Percentiles rank a stretch among this genome's conserved stretches.
Conservation (phyloP, 1,284 basidiomycete species). For the Cryptococcus hybrid region DNA sequence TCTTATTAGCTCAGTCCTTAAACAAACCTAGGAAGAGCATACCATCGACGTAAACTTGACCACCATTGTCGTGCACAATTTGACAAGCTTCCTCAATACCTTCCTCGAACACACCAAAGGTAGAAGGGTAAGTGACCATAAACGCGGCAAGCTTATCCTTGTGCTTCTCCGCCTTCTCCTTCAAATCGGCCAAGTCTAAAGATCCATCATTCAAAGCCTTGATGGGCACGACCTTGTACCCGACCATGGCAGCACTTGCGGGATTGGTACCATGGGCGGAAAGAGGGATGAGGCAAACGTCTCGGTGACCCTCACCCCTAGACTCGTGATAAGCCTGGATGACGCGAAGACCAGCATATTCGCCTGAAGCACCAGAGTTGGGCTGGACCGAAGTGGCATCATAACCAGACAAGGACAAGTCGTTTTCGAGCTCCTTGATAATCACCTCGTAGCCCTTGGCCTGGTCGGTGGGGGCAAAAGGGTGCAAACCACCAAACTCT, state of each 20-base stretch:
- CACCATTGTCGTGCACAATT: constrained; percentile 91
- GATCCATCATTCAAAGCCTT: constrained; percentile 85
- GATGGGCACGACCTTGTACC: constrained; percentile 91
- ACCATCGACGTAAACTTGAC: constrained; percentile 97
- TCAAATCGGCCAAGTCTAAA: constrained; percentile 82
- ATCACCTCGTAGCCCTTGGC: constrained; percentile 82
- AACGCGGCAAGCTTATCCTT: constrained; percentile 90
- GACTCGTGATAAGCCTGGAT: constrained; percentile 94
- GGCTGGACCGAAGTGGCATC: constrained; percentile 92
- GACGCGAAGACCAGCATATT: constrained; percentile 90
- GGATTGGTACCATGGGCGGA: constrained; percentile 97
- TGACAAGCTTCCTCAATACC: constrained; percentile 89
- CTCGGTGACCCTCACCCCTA: constrained; percentile 76
- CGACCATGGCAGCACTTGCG: constrained; percentile 95
- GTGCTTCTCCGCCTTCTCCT: constrained; percentile 83
- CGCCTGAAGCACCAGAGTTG: constrained; percentile 94
- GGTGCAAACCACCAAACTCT: constrained; percentile 85
- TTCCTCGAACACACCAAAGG: constrained; percentile 95
- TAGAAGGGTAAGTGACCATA: constrained; percentile 97
- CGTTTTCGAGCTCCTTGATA: constrained; percentile 86
- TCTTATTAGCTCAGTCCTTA: background rate
- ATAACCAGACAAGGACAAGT: constrained; percentile 91
- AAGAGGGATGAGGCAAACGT: constrained; percentile 91
- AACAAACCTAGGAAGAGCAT: background rate
- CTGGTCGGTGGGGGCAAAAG: constrained; percentile 88